phyloP scores from a whole-genome alignment of 768 basidiomycete species.

The Calocybe cyanea region DNA sequence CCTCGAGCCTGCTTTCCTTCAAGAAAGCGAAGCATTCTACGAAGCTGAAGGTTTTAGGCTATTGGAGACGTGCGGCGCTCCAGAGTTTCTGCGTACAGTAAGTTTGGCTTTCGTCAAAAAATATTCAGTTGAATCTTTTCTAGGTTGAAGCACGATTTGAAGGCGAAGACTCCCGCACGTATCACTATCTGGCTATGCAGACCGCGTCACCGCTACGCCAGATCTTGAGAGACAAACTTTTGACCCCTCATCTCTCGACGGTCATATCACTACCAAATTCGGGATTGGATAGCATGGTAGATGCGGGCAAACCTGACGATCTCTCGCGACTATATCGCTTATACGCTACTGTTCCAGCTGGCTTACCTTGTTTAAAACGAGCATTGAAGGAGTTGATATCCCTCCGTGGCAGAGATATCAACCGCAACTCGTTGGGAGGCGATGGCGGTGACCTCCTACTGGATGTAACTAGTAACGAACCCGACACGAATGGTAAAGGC shows the following conservation, averaged over 20 bases:
- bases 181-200: conserved; percentile 79
- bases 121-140: conserved; percentile 14
- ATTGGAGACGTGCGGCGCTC: conserved; percentile 70
- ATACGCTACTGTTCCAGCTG: conserved; percentile 62
- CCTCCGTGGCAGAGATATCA: conserved; percentile 75
- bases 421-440: conserved; percentile 49
- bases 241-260: conserved; percentile 71
- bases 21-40: conserved; percentile 79
- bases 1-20: conserved; percentile 78
- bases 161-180: conserved; percentile 78
- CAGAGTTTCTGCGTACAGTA: conserved; percentile 79
- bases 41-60: conserved; percentile 66
- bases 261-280: conserved; percentile 80
- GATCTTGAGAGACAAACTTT: conserved; percentile 74
- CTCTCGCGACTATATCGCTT: conserved; percentile 77
- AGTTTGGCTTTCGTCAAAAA: conserved; percentile 21
- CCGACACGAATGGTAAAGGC: conserved; percentile 42
- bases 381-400: conserved; percentile 71
- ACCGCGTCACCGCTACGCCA: conserved; percentile 66
- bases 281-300: conserved; percentile 85
- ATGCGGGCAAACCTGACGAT: conserved; percentile 72
- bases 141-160: conserved; percentile 80
- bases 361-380: conserved; percentile 58
- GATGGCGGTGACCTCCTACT: conserved; percentile 34
- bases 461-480: conserved; percentile 32